Base-by-base conservation (phyloP, 2,329 filamentous ascomycete species). In the Fusarium torulosum region DNA sequence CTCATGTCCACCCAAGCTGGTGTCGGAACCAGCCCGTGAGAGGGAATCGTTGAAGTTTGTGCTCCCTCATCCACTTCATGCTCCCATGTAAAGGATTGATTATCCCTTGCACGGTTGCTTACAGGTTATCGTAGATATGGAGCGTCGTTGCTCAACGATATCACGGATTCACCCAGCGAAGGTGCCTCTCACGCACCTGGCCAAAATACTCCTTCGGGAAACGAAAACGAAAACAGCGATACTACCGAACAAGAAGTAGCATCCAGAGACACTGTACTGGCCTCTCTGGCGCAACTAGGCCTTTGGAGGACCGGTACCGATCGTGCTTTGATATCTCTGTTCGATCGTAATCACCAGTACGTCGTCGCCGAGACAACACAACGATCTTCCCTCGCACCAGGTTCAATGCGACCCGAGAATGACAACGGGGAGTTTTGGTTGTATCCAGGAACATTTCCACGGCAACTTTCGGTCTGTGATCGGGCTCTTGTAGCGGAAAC, bases 261-360 rank as follows among this genome's bases (percentile, higher is more conserved):
- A 19, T 25, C 44, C 17, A 61, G 62, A 35, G 81, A 83, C 47
- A 70, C 76, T 11, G 75, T 75, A 44, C 76, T 86, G 33, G 84
- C 81, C 1, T 79, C 81, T 6, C 80, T 85, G 50, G 83, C 83
- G 29, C 83, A 86, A 66, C 76, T 86, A 6, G 83, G 78, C 2
- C 77, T 80, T 11, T 74, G 81, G 54, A 79, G 80, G 14, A 75
- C 85, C 9, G 74, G 79, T 21, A 78, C 76, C 9, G 72, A 76
- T 23, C 79, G 83, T 35, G 75, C 78, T 19, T 60, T 85, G n/a
- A 78, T 87, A 53, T 86, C 84, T 4, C 75, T 86, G 19, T 85
- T 87, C 62, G 84, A 85, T 68, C 75, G 74, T 3, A 75, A 76
- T 10, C 72, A 79, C 54, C 83, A 86, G 61, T 80, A 85, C 54